phyloP scores from a whole-genome alignment of 2,329 filamentous ascomycete species.

The Xylariaceae sp. region DNA sequence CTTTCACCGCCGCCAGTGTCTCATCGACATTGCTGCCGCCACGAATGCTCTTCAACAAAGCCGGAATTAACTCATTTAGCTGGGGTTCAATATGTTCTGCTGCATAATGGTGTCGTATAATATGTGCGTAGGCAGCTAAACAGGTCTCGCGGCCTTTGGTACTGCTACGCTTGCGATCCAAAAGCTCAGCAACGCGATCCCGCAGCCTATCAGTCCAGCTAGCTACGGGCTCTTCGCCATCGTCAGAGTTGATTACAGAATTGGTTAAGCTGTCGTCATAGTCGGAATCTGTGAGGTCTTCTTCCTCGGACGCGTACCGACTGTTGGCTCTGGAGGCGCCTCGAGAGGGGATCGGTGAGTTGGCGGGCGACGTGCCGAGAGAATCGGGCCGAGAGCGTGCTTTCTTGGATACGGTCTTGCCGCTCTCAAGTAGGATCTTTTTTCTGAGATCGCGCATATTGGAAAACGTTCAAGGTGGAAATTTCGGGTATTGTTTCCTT shows the following conservation, averaged over 20 bases:
- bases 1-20: conserved; percentile 72
- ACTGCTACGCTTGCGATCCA: conserved; percentile 78
- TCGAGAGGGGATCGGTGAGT: conserved; percentile 63
- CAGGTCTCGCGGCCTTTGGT: conserved; percentile 71
- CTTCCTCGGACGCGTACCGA: conserved; percentile 69
- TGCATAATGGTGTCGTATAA: conserved; percentile 72
- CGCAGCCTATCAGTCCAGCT: conserved; percentile 68
- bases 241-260: conserved; percentile 65
- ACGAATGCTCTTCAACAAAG: conserved; percentile 74
- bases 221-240: conserved; percentile 62
- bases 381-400: conserved; percentile 63
- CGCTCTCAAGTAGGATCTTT: conserved; percentile 71
- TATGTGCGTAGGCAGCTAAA: conserved; percentile 65
- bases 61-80: conserved; percentile 65
- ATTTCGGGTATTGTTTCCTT: background rate
- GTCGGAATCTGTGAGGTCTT: conserved; percentile 62
- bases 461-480: conserved; percentile 2
- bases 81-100: conserved; percentile 65
- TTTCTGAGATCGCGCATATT: conserved; percentile 69
- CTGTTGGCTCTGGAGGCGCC: conserved; percentile 64
- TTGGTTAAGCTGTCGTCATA: conserved; percentile 55
- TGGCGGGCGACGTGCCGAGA: conserved; percentile 62
- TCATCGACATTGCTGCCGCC: conserved; percentile 72
- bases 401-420: conserved; percentile 75
- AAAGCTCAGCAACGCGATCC: conserved; percentile 72